These are phyloP conservation scores for Fusarium scirpi DNA, from an alignment of 2,329 filamentous ascomycete genomes.

Conservation along the genomic window DNA sequence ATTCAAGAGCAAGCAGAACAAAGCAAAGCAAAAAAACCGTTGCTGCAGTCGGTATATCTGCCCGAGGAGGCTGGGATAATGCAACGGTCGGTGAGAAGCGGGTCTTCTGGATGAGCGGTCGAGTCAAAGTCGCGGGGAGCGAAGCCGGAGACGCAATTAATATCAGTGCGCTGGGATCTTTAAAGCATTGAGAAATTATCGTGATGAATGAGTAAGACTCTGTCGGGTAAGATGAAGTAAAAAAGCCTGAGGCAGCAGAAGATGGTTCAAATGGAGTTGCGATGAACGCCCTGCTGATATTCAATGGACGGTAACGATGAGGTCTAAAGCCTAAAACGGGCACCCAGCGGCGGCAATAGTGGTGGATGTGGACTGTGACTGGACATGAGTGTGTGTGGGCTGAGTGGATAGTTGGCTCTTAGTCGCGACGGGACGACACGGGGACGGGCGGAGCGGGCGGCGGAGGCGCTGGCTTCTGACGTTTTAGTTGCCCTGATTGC, in stretches of 20 bases:
- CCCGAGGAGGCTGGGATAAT: slow-evolving; percentile 43
- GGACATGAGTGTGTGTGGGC: slow-evolving; percentile 40
- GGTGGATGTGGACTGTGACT: slow-evolving; percentile 41
- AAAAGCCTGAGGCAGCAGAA: slow-evolving; percentile 36
- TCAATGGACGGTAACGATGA: slow-evolving; percentile 41
- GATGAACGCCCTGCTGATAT: slow-evolving; percentile 45
- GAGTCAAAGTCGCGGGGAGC: slow-evolving; percentile 40
- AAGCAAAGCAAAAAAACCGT: slow-evolving; percentile 11
- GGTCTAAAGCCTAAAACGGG: slow-evolving; percentile 41
- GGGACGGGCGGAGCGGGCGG: slow-evolving; percentile 38
- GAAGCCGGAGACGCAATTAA: slow-evolving; percentile 36
- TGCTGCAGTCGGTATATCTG: slow-evolving; percentile 37
- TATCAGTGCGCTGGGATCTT: slow-evolving; percentile 22
- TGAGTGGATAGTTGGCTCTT: slow-evolving; percentile 44
- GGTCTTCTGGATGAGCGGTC: slow-evolving; percentile 44
- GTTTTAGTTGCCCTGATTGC: slow-evolving; percentile 34
- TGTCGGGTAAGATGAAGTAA: slow-evolving; percentile 27
- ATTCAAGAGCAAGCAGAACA: slow-evolving; percentile 27
- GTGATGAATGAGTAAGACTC: slow-evolving; percentile 16
- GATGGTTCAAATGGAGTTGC: slow-evolving; percentile 33
- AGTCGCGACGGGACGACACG: slow-evolving; percentile 41
- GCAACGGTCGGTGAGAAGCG: slow-evolving; percentile 45
- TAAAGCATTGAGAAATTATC: slow-evolving; percentile 13
- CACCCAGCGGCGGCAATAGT: slow-evolving; percentile 34
- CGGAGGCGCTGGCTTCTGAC: slow-evolving; percentile 37